A percentile compares a stretch with the other conserved stretches of the same genome.
phyloP scores from a whole-genome alignment of 169 alveolate genomes.

The Plasmodium vivax region DNA sequence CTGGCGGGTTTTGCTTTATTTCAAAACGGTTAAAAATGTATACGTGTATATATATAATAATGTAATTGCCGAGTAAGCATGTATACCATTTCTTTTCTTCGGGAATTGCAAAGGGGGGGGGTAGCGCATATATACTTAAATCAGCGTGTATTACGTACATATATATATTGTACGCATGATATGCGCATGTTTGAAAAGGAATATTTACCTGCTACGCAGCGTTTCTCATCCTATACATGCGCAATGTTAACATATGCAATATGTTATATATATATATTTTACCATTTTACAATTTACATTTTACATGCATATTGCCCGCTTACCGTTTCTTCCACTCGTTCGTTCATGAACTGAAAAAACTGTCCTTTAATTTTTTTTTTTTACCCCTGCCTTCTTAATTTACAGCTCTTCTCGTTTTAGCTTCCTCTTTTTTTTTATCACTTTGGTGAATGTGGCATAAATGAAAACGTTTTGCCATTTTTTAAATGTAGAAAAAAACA shows the following conservation, averaged over 20 bases:
- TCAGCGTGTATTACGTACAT: not conserved
- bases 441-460: not conserved
- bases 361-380: not conserved
- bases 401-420: not conserved
- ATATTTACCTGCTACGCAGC: not conserved
- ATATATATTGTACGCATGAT: not conserved
- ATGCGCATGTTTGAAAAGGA: not conserved
- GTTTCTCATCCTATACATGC: not conserved
- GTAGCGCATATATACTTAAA: not conserved
- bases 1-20: not conserved
- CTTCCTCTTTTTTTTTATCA: slow-evolving; percentile 4
- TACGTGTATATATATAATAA: not conserved
- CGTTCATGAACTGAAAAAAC: not conserved
- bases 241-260: not conserved
- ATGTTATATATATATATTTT: not conserved
- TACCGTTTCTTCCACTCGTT: not conserved
- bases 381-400: not conserved
- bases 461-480: not conserved
- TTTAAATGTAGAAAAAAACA: not conserved
- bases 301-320: not conserved
- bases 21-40: not conserved
- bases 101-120: not conserved
- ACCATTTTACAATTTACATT: not conserved
- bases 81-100: not conserved
- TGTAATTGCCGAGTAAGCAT: not conserved